Evolutionary conservation across 177 flowering plant species (phyloP).

Genomic region (Vitis hybrid): DNA sequence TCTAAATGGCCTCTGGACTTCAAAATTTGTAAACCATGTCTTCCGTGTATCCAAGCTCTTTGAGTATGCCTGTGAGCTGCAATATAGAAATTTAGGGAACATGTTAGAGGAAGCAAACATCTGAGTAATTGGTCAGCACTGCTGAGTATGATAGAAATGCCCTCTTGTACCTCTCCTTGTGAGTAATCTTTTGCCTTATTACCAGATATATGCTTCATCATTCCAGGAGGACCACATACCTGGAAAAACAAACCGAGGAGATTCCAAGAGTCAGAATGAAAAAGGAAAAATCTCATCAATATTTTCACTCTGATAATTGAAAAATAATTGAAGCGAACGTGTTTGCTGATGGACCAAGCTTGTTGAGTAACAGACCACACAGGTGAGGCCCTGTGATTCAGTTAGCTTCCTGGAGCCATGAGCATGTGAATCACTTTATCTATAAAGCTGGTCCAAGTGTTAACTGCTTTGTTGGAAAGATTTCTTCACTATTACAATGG

Average conservation of each 20-base stretch:
- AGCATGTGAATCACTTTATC: too few species aligned
- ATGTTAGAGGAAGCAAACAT: not conserved
- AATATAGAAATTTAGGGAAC: conserved; percentile 6
- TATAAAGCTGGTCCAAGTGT: too few species aligned
- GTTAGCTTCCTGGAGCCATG: too few species aligned
- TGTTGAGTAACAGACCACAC: too few species aligned
- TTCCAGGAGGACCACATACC: conserved; percentile 99
- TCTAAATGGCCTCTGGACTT: conserved; percentile 13
- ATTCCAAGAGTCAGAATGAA: not conserved
- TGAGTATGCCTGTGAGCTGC: conserved; percentile 85
- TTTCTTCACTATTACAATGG: too few species aligned
- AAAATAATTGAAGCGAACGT: too few species aligned
- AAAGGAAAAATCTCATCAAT: not conserved
- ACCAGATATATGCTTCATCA: conserved; percentile 95
- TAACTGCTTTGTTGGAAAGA: too few species aligned
- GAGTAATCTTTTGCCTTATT: conserved; percentile 71
- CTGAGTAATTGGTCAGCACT: not conserved
- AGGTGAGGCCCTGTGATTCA: too few species aligned
- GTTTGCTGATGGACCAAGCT: too few species aligned
- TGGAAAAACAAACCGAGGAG: conserved; percentile 18
- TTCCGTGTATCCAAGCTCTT: conserved; percentile 82
- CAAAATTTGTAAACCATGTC: conserved; percentile 95
- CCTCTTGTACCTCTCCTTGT: conserved; percentile 81
- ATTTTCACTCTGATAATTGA: not conserved
- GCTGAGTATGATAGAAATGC: not conserved